Percentiles rank a stretch among this genome's conserved stretches.
Evolutionary conservation across 1,284 basidiomycete species (phyloP).

Genomic region (Trametes hirsuta): DNA sequence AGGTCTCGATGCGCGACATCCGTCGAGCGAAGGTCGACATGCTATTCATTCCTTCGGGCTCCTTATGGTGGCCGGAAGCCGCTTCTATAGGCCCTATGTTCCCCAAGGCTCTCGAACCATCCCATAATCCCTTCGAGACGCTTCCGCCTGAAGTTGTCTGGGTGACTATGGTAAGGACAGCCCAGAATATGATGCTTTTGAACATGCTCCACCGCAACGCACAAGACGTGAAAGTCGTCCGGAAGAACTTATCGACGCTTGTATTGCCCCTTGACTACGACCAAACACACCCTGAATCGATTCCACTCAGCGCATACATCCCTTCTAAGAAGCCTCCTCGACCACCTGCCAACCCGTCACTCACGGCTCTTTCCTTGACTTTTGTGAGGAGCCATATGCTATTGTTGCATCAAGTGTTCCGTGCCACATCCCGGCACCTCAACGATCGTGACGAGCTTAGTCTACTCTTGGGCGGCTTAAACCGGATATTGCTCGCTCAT

Average conservation of each 20-base stretch:
- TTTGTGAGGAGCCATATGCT: slow-evolving; percentile 74
- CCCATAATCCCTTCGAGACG: slow-evolving; percentile 49
- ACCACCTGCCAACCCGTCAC: slow-evolving; percentile 27
- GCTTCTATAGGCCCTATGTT: slow-evolving; percentile 63
- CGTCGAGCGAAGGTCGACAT: slow-evolving; percentile 75
- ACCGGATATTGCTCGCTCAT: slow-evolving; percentile 66
- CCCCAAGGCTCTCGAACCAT: slow-evolving; percentile 45
- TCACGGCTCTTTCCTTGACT: slow-evolving; percentile 54
- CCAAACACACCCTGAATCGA: slow-evolving; percentile 32
- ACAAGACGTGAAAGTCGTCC: slow-evolving; percentile 71
- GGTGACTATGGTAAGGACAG: slow-evolving; percentile 66
- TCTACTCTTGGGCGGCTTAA: slow-evolving; percentile 70
- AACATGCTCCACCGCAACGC: slow-evolving; percentile 68
- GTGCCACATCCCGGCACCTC: slow-evolving; percentile 75
- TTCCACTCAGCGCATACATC: slow-evolving; percentile 47
- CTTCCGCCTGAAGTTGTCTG: slow-evolving; percentile 54
- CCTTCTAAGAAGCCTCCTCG: slow-evolving; percentile 34
- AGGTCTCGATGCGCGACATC: slow-evolving; percentile 75
- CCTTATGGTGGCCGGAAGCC: slow-evolving; percentile 63
- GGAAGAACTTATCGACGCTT: slow-evolving; percentile 70
- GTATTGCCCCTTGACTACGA: slow-evolving; percentile 54
- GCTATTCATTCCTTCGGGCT: slow-evolving; percentile 71
- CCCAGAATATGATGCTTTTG: slow-evolving; percentile 73
- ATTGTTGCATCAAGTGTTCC: slow-evolving; percentile 72
- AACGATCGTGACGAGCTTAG: slow-evolving; percentile 76